phyloP scores from a whole-genome alignment of 352 stramenopile species.

The Phytophthora pini region DNA sequence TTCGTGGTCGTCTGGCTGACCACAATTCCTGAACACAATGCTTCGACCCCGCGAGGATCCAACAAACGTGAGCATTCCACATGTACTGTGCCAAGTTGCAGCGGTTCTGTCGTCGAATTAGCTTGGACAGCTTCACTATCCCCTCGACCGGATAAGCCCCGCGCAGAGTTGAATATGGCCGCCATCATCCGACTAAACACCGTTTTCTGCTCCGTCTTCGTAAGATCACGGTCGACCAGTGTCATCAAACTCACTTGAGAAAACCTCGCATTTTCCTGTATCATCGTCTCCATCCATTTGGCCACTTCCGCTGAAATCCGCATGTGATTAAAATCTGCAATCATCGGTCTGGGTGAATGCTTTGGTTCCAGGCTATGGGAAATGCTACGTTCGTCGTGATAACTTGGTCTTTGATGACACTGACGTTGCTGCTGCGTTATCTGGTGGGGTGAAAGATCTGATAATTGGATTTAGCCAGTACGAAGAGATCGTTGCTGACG shows the following conservation, averaged over 20 bases:
- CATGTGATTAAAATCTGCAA: no score
- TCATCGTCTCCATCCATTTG: no score
- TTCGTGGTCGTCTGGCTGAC: constrained; percentile 19
- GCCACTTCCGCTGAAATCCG: no score
- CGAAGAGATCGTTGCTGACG: not conserved
- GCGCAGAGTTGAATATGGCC: constrained; percentile 6
- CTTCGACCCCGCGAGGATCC: not conserved
- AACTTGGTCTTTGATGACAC: constrained; percentile 2
- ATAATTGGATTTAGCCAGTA: constrained; percentile 7
- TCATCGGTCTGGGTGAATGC: constrained; percentile 10
- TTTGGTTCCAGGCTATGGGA: constrained; percentile 14
- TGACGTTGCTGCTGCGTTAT: no score
- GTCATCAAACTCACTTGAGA: no score
- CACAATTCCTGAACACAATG: constrained; percentile 19
- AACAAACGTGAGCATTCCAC: constrained; percentile 4
- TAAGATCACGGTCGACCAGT: no score
- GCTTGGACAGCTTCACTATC: not conserved
- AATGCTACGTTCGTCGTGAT: constrained; percentile 1
- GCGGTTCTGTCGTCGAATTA: not conserved
- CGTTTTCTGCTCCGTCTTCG: no score
- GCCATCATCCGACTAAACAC: constrained; percentile 14
- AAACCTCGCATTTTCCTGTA: no score
- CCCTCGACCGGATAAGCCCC: not conserved
- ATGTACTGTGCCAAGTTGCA: constrained; percentile 7
- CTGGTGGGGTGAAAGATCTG: constrained; percentile 4